Conservation (phyloP, 139 green algal genomes). For the Pleodorina starrii region DNA sequence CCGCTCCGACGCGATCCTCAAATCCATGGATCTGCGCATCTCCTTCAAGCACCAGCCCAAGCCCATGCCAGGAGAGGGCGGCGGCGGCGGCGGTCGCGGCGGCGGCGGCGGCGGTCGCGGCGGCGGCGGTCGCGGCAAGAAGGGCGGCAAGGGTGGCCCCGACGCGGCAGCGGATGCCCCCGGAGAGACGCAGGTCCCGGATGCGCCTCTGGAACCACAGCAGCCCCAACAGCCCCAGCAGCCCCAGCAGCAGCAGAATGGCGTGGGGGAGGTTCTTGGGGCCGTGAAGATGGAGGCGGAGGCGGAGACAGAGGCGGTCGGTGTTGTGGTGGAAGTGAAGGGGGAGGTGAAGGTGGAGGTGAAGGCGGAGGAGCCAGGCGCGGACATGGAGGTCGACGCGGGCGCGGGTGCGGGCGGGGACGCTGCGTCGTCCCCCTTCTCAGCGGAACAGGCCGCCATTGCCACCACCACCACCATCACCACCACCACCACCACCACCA, state of each 20-base stretch:
- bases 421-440: too few species aligned
- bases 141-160: background rate
- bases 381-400: background rate
- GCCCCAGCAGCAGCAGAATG: background rate
- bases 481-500: too few species aligned
- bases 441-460: background rate
- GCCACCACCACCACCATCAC: too few species aligned
- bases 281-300: background rate
- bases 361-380: background rate
- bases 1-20: slow-evolving; percentile 73
- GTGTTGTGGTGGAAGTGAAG: background rate
- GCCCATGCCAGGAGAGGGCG: background rate
- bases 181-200: too few species aligned
- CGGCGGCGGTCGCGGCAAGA: background rate
- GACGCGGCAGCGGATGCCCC: too few species aligned
- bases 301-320: too few species aligned
- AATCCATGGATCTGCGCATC: slow-evolving; percentile 64
- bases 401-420: background rate
- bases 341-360: background rate
- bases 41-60: slow-evolving; percentile 50
- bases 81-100: background rate
- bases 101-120: background rate
- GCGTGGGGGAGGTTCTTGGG: background rate
- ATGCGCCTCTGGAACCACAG: background rate
- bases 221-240: background rate